Conservation (phyloP, 1,139 yeast genomes). For the Spathaspora jeffriesii region DNA sequence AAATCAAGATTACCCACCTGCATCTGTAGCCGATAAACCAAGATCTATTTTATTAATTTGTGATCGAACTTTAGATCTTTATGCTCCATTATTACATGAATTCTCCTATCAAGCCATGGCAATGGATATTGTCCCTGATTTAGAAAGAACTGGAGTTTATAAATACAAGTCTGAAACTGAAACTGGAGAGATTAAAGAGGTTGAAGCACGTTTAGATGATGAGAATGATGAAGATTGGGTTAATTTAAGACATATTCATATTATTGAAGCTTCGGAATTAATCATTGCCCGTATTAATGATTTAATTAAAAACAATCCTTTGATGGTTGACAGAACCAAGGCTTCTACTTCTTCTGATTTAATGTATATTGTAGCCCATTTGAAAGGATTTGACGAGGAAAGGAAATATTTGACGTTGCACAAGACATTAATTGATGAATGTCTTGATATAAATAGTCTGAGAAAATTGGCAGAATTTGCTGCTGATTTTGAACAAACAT, state of each 20-base stretch:
- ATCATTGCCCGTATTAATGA: constrained; percentile 64
- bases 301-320: constrained; percentile 72
- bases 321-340: constrained; percentile 60
- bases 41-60: constrained; percentile 74
- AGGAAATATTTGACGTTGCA: constrained; percentile 62
- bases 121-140: constrained; percentile 62
- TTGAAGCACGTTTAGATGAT: constrained; percentile 44
- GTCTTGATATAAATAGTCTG: constrained; percentile 52
- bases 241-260: constrained; percentile 71
- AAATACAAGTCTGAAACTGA: constrained; percentile 64
- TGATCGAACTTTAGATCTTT: constrained; percentile 82
- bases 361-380: constrained; percentile 65
- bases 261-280: constrained; percentile 71
- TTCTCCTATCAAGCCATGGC: constrained; percentile 96
- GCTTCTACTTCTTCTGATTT: constrained; percentile 64
- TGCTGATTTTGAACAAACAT: constrained; percentile 73
- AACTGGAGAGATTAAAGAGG: constrained; percentile 49
- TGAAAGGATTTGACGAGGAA: constrained; percentile 68
- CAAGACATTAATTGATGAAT: constrained; percentile 58
- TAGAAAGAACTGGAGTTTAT: constrained; percentile 56
- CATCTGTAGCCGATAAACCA: constrained; percentile 55
- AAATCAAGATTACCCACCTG: constrained; percentile 65
- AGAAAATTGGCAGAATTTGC: constrained; percentile 59
- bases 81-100: constrained; percentile 87
- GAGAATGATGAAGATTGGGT: constrained; percentile 81